Evolutionary conservation across 2,329 filamentous ascomycete genomes (phyloP).

Genomic region (Fusarium transvaalense): DNA sequence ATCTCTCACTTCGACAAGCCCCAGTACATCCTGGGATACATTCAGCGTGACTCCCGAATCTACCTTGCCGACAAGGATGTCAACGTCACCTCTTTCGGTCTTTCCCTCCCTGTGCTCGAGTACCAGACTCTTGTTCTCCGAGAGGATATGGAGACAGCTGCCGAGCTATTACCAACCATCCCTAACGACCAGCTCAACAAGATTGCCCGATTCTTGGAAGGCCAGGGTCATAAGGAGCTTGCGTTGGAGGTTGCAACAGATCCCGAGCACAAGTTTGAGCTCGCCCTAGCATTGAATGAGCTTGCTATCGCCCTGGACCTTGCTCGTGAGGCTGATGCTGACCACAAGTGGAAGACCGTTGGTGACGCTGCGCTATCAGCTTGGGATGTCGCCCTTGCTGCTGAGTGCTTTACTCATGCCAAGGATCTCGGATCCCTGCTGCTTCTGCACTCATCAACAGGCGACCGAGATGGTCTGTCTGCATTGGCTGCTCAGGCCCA

Average conservation of each 20-base stretch:
- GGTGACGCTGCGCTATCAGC: slow-evolving; percentile 88
- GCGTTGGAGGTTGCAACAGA: slow-evolving; percentile 95
- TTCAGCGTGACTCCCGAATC: slow-evolving; percentile 93
- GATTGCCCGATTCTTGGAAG: slow-evolving; percentile 96
- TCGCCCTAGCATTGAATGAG: slow-evolving; percentile 85
- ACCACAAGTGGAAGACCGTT: slow-evolving; percentile 99
- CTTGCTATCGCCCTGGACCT: slow-evolving; percentile 88
- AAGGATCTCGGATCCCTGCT: slow-evolving; percentile 92
- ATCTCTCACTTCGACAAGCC: slow-evolving; percentile 96
- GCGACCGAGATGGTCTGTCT: slow-evolving; percentile 79
- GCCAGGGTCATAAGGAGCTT: slow-evolving; percentile 96
- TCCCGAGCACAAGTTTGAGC: slow-evolving; percentile 94
- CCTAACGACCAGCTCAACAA: slow-evolving; percentile 97
- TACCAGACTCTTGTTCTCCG: slow-evolving; percentile 97
- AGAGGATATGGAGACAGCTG: slow-evolving; percentile 91
- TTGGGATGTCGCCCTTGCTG: slow-evolving; percentile 90
- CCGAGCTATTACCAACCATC: slow-evolving; percentile 85
- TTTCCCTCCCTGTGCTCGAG: slow-evolving; percentile 93
- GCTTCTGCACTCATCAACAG: slow-evolving; percentile 88
- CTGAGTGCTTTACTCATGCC: slow-evolving; percentile 92
- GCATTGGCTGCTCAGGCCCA: slow-evolving; percentile 81
- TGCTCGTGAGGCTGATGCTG: slow-evolving; percentile 83
- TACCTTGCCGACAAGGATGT: slow-evolving; percentile 98
- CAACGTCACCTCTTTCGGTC: slow-evolving; percentile 86
- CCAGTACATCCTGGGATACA: slow-evolving; percentile 95